Base-by-base conservation (phyloP, 2,329 filamentous ascomycete species). In the Penicillium sp. region DNA sequence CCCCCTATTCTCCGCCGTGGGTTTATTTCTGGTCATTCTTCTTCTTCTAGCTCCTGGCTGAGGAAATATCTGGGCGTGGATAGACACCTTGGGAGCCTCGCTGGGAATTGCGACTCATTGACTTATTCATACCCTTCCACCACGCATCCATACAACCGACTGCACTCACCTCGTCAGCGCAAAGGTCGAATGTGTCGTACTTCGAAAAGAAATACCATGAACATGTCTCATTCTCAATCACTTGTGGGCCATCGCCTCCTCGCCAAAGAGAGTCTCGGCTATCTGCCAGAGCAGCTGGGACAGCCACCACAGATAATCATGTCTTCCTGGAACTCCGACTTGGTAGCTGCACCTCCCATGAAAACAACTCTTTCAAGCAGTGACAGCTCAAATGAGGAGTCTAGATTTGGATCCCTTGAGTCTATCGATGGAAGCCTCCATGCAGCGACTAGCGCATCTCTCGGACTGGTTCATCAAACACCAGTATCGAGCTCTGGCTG, bases 21-120 rank as follows among this genome's bases (percentile, higher is more conserved):
- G 7, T 19, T 39, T 36, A 41, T 48, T 16, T 39, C 42, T 14
- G 14, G 9, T 8, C 11, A 15, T 2, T 27, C 33, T 21, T 25
- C 38, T 16, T 30, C 7, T 13, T 38, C 39, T n/a, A 27, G 8
- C 4, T 13, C n/a, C n/a, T n/a, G n/a, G n/a, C n/a, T n/a, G n/a
- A n/a, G n/a, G n/a, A n/a, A n/a, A n/a, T n/a, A n/a, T n/a, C n/a
- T n/a, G n/a, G n/a, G n/a, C n/a, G n/a, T n/a, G n/a, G n/a, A n/a
- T n/a, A n/a, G n/a, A n/a, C n/a, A n/a, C n/a, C 4, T 23, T 30
- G 34, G 34, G 13, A 36, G 26, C 18, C 5, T 23, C n/a, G n/a
- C 7, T 11, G 34, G 17, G 10, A n/a, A 11, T 4, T 28, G 5
- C 17, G 13, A 29, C 26, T 9, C 20, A n/a, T 7, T 7, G 4